Conservation (phyloP, 83 land plant species). For the Picea mariana region DNA sequence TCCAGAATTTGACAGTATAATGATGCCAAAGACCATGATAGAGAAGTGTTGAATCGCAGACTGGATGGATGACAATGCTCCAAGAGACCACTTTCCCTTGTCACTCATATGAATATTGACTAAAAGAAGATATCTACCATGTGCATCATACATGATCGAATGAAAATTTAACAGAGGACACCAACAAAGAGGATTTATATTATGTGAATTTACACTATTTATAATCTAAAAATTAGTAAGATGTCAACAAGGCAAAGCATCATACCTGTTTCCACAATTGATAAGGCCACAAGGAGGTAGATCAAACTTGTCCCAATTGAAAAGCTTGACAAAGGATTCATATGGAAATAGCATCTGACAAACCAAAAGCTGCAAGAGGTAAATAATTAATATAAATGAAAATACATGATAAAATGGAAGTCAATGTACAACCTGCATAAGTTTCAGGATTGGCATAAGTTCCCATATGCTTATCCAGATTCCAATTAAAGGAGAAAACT, state of each 20-base stretch:
- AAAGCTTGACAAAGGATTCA: conserved; percentile 55
- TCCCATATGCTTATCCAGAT: not conserved
- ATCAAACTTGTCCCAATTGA: conserved; percentile 54
- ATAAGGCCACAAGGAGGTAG: conserved; percentile 62
- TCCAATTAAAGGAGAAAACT: not conserved
- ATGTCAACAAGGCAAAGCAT: not conserved
- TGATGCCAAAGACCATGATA: too few species aligned
- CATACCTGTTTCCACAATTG: conserved; percentile 80
- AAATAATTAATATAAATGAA: not conserved
- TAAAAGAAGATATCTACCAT: too few species aligned
- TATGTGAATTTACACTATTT: too few species aligned
- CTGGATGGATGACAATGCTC: too few species aligned
- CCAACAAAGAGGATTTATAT: not conserved
- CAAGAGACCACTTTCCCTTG: too few species aligned
- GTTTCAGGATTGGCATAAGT: not conserved
- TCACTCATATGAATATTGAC: too few species aligned
- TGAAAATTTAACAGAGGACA: not conserved
- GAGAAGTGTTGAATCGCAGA: too few species aligned
- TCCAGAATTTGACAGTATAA: too few species aligned
- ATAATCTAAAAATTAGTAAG: not conserved
- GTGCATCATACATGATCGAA: too few species aligned
- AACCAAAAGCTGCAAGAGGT: conserved; percentile 9
- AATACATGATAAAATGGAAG: not conserved
- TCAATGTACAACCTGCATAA: not conserved
- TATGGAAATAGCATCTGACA: conserved; percentile 61